phyloP scores from a whole-genome alignment of 345 rosid species.

The Acer saccharum region DNA sequence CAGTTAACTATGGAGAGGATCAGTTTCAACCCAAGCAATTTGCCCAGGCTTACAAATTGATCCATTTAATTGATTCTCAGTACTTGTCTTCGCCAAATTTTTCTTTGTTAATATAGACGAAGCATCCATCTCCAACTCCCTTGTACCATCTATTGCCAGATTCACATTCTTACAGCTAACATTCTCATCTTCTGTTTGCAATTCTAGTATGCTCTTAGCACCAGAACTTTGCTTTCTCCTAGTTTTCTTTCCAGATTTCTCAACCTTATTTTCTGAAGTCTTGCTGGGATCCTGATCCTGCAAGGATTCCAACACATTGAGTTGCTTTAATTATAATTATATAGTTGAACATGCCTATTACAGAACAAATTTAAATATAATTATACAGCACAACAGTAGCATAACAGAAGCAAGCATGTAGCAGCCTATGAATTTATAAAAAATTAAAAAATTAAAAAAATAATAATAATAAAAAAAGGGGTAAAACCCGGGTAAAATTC shows the following conservation, averaged over 20 bases:
- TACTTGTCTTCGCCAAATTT: slow-evolving; percentile 20
- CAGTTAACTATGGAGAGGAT: slow-evolving; percentile 17
- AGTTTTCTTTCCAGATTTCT: slow-evolving; percentile 45
- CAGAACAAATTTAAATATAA: too few relatives aligned
- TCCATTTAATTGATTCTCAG: slow-evolving; percentile 17
- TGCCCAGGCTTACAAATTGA: slow-evolving; percentile 14
- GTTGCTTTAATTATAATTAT: too few relatives aligned
- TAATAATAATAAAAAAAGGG: too few relatives aligned
- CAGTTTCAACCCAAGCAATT: slow-evolving; percentile 3
- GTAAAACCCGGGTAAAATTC: too few relatives aligned
- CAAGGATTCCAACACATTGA: slow-evolving; percentile 51
- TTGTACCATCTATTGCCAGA: slow-evolving; percentile 8
- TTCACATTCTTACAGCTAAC: slow-evolving; percentile 22
- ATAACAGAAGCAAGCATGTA: too few relatives aligned
- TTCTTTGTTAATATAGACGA: slow-evolving; percentile 19
- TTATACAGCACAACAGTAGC: too few relatives aligned
- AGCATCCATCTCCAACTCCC: slow-evolving; percentile 29
- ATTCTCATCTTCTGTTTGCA: slow-evolving; percentile 30
- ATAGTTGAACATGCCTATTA: too few relatives aligned
- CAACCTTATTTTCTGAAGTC: slow-evolving; percentile 27
- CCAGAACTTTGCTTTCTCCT: slow-evolving; percentile 39
- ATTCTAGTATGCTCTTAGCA: slow-evolving; percentile 20
- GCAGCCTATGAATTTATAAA: too few relatives aligned
- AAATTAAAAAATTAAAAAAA: too few relatives aligned
- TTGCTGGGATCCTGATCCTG: slow-evolving; percentile 36